Percentiles rank a stretch among this genome's conserved stretches.
Conservation (phyloP, 2,329 filamentous ascomycete genomes). For the Penicillium sp. region DNA sequence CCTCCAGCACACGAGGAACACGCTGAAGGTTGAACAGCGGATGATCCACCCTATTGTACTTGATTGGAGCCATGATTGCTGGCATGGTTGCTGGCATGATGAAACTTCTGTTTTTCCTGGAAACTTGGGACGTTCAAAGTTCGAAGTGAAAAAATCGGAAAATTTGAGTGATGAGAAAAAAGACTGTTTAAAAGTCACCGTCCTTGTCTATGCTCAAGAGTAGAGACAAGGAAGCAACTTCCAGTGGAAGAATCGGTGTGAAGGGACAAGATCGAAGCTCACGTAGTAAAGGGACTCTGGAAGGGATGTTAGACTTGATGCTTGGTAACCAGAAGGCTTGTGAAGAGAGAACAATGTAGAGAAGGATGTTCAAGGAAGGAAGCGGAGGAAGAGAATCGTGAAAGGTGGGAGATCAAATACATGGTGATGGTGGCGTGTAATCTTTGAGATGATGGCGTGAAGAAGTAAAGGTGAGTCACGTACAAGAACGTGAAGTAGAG, state of each 20-base stretch:
- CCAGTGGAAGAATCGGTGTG: too few species aligned
- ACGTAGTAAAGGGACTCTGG: too few species aligned
- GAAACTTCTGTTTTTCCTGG: too few species aligned
- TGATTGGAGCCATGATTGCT: not conserved
- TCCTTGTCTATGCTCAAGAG: too few species aligned
- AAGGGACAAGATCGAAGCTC: too few species aligned
- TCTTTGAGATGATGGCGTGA: not conserved
- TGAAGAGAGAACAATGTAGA: not conserved
- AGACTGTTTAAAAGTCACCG: too few species aligned
- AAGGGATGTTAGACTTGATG: not conserved
- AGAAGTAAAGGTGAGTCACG: not conserved
- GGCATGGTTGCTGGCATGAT: not conserved
- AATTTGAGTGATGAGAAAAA: too few species aligned
- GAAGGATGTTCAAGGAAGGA: not conserved
- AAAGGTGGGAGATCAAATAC: not conserved
- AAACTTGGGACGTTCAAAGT: too few species aligned
- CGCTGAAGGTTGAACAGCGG: not conserved
- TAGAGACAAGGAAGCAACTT: too few species aligned
- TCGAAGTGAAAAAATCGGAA: too few species aligned
- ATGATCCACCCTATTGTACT: not conserved
- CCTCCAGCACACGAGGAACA: not conserved
- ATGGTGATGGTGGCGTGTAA: not conserved
- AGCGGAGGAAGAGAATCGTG: not conserved
- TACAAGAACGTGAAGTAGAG: not conserved
- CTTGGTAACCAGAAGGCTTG: not conserved